A percentile compares a stretch with the other conserved stretches of the same genome.
phyloP scores from a whole-genome alignment of 257 asterid species.

The Fraxinus excelsior region DNA sequence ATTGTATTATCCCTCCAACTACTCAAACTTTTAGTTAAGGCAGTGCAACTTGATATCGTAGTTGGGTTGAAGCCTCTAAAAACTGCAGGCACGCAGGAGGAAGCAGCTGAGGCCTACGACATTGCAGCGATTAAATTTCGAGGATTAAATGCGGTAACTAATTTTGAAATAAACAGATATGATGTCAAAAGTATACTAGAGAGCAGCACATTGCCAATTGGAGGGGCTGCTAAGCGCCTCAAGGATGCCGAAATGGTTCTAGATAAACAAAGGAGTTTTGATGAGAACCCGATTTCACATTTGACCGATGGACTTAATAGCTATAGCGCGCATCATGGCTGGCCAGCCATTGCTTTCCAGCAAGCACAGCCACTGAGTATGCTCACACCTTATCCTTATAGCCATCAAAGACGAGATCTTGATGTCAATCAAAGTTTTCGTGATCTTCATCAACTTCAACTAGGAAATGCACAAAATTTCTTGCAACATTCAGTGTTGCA shows the following conservation, averaged over 20 bases:
- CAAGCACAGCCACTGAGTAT: constrained; percentile 49
- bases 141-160: constrained; percentile 77
- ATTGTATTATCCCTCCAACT: too few species aligned
- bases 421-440: constrained; percentile 30
- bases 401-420: constrained; percentile 41
- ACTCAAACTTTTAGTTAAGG: too few species aligned
- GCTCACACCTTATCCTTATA: constrained; percentile 31
- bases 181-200: constrained; percentile 85
- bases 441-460: constrained; percentile 46
- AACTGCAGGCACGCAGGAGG: constrained; percentile 79
- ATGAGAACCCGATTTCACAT: constrained; percentile 39
- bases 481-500: constrained; percentile 33
- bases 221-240: constrained; percentile 79
- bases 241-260: constrained; percentile 64
- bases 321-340: constrained; percentile 28
- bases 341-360: constrained; percentile 68
- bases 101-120: constrained; percentile 95
- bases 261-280: constrained; percentile 39
- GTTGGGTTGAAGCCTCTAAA: too few species aligned
- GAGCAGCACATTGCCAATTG: constrained; percentile 66
- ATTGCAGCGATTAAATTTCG: constrained; percentile 91
- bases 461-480: constrained; percentile 43
- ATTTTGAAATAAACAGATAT: constrained; percentile 75
- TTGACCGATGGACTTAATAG: constrained; percentile 32
- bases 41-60: background rate